Base-by-base conservation (phyloP, 164 flowering plant species). In the Berberis vulgaris region DNA sequence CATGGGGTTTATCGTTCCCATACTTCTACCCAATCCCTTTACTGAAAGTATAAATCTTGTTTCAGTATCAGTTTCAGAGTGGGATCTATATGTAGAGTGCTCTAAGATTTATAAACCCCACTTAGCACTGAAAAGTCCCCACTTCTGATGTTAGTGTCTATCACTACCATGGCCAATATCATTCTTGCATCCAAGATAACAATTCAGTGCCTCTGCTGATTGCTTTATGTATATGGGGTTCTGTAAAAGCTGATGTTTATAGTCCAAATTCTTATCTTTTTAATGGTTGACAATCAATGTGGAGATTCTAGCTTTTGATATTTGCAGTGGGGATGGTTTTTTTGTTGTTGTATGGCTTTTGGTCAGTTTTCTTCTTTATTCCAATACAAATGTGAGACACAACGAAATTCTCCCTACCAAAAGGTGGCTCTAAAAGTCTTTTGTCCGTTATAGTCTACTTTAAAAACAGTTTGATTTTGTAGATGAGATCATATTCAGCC, bases 81-180 rank as follows among this genome's bases (percentile, higher is more conserved):
- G 41, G 41, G 49, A 38, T 49, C 47, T 42, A 2, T 54, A 1
- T 60, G 46, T 45, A 67, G 6, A 67, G 11, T 47, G 11, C 54
- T 3, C 11, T 4, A 52, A 10, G 54, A 11, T 52, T 4, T 1
- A 10, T 7, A 52, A 52, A 52, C 1, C 50, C 54, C 54, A 52
- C 54, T 52, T 10, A 52, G n/a, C n/a, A 3, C 11, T 7, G 10
- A 52, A 1, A 10, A 10, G 54, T 52, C 54, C 54, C 54, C 54
- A 52, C 43, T 13, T 64, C 47, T 67, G 6, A 62, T 61, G 38
- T 41, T 62, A 47, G 57, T 56, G 57, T 56, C 42, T 47, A 43
- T 57, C 60, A 54, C 26, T 26, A 26, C 65, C 61, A 62, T 62
- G 55, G 56, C 62, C 55, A 50, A 61, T 62, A 46, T 46, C 49